Evolutionary conservation across 768 basidiomycete genomes (phyloP), one percentile per base, ranked within the genome.

Genomic region (Phaeolepiota aurea): DNA sequence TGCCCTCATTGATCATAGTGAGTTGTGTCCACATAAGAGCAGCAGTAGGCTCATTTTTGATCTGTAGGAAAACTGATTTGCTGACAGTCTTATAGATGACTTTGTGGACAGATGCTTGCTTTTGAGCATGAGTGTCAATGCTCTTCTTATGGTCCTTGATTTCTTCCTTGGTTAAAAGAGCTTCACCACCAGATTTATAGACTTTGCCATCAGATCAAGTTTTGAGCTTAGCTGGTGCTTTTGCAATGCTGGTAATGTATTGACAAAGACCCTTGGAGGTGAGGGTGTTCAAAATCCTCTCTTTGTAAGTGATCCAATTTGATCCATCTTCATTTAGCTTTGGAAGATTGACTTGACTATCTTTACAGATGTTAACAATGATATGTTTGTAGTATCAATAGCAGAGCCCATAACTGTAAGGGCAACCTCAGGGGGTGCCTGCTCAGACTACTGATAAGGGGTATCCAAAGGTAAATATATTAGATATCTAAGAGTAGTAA

Each of bases 291-390:
- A 48, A 16, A 11, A 51, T 43, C 7, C 44, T 37, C 3, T 54
- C 52, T 20, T 54, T 50, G 51, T 59, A 62, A 12, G 36, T 54
- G 1, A 44, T 25, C 59, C 60, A 64, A 32, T 64, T 64, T 18
- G 53, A 51, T 3, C 55, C 48, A 42, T 61, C 50, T 14, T 56
- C 49, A 10, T 44, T 31, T 14, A 56, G 50, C 43, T 55, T 54
- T 2, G 49, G 49, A 21, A 57, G 48, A n/a, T 44, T 46, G 4
- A 56, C 46, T n/a, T n/a, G n/a, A n/a, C n/a, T n/a, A n/a, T n/a
- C n/a, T n/a, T n/a, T n/a, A n/a, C n/a, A n/a, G n/a, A n/a, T n/a
- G n/a, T n/a, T n/a, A n/a, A n/a, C n/a, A n/a, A n/a, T n/a, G n/a
- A n/a, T n/a, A n/a, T n/a, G n/a, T n/a, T n/a, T n/a, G n/a, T n/a